Base-by-base conservation (phyloP, 176 grass and related monocot species). In the Urochloa ruziziensis region DNA sequence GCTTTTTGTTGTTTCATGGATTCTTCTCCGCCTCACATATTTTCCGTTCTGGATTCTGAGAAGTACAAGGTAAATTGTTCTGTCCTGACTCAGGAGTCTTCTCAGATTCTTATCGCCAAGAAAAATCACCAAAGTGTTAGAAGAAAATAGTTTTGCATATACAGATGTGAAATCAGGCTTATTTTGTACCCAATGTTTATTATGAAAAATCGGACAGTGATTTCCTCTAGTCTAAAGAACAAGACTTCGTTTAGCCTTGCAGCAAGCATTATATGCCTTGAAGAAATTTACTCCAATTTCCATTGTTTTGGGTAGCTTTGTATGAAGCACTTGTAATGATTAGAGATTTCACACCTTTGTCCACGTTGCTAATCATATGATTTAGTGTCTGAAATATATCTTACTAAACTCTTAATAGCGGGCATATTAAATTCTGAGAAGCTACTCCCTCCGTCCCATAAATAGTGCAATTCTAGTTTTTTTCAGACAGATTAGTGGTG, bases 31-130 rank as follows among this genome's bases (percentile, higher is more conserved):
- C 54, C 90, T 95, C 24, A 86, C 87, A 57, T 95, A 92, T 67
- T 95, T 81, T 67, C 90, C 93, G 3, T 95, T 95, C 86, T 95
- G 93, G 93, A 88, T 95, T 49, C 69, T 95, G 64, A 82, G 90
- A 88, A 95, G 93, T 85, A 95, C 93, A 30, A 95, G 93, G 93
- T 95, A 95, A 88, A 62, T 59, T 80, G 4, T 70, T 61, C 51
- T 77, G 3, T 37, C 77, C 52, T 80, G 42, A 42, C 0, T 35
- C 40, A 62, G 33, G 36, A 81, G 42, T 66, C 10, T 81, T n/a
- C 1, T 68, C 29, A 62, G 30, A 82, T 14, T 35, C 37, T 82
- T 77, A 40, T 77, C 70, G 49, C 36, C 51, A n/a, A 69, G 36
- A 60, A 82, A 77, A 42, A 18, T 58, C 3, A 63, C 23, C 16